Evolutionary conservation across 768 basidiomycete species (phyloP).

Genomic region (Gautieria morchelliformis): DNA sequence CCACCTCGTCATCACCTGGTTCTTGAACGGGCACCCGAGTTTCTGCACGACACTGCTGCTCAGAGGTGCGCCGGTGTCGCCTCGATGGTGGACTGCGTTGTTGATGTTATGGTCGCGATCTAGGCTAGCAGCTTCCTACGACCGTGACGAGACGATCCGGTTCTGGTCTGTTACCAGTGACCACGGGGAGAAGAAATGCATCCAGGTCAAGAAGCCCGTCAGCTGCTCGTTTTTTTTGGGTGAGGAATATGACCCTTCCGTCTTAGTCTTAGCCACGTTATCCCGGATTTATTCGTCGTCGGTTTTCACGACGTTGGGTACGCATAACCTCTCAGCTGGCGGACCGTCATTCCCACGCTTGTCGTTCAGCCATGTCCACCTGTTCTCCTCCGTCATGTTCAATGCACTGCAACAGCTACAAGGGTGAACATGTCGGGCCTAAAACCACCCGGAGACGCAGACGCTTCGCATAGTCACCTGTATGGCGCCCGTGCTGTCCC

Average conservation of each 20-base stretch:
- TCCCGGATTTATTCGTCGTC: slow-evolving; percentile 75
- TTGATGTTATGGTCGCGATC: not conserved
- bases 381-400: slow-evolving; percentile 80
- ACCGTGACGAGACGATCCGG: slow-evolving; percentile 87
- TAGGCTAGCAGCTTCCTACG: slow-evolving; percentile 67
- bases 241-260: slow-evolving; percentile 52
- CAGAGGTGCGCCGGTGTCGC: slow-evolving; percentile 33
- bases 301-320: slow-evolving; percentile 91
- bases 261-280: not conserved
- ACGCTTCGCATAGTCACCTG: slow-evolving; percentile 40
- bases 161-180: slow-evolving; percentile 92
- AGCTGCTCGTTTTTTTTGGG: slow-evolving; percentile 82
- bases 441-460: not conserved
- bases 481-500: slow-evolving; percentile 85
- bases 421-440: slow-evolving; percentile 16
- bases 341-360: not conserved
- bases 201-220: slow-evolving; percentile 82
- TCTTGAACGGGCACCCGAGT: slow-evolving; percentile 77
- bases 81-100: not conserved
- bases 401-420: slow-evolving; percentile 75
- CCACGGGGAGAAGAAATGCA: slow-evolving; percentile 58
- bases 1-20: no score
- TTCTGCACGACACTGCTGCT: slow-evolving; percentile 79
- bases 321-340: slow-evolving; percentile 16
- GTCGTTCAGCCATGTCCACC: slow-evolving; percentile 61